A percentile compares a stretch with the other conserved stretches of the same genome.
Conservation (phyloP, 2,329 filamentous ascomycete species). For the Colletotrichum chrysophilum region DNA sequence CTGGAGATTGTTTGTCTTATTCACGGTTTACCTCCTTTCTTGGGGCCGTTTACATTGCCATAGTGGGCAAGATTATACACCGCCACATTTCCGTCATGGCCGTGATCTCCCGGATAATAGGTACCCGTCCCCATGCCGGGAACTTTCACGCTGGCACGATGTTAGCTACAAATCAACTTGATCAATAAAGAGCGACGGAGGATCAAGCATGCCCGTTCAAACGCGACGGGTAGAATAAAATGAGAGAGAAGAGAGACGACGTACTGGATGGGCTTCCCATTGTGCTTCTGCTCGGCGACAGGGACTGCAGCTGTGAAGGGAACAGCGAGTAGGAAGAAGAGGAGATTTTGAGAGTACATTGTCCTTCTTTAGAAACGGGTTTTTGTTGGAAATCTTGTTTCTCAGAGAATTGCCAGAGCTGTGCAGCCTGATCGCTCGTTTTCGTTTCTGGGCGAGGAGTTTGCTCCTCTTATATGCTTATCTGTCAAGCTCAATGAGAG, state of each 20-base stretch:
- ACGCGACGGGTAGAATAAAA: neutral
- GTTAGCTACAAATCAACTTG: neutral
- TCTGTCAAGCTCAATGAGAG: neutral
- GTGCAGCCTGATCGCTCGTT: neutral
- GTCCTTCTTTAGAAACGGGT: neutral
- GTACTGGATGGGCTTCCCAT: neutral
- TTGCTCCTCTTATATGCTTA: neutral
- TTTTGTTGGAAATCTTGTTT: neutral
- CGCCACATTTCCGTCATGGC: neutral
- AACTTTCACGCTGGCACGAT: neutral
- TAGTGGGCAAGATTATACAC: neutral
- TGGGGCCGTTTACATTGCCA: neutral
- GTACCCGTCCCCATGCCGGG: neutral
- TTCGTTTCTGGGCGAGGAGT: rapidly evolving
- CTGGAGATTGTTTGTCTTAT: neutral
- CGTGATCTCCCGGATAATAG: neutral
- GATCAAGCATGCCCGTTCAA: too few relatives aligned
- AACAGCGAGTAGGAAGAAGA: neutral
- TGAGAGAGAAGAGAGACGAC: neutral
- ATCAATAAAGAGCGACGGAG: neutral
- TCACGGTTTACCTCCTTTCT: neutral
- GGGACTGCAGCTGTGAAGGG: neutral
- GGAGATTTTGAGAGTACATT: neutral
- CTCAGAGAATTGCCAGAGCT: neutral
- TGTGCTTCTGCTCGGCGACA: neutral